Evolutionary conservation across 306 rosid genomes (phyloP), one percentile per base, ranked within the genome.

Genomic region (Cucumis melo): DNA sequence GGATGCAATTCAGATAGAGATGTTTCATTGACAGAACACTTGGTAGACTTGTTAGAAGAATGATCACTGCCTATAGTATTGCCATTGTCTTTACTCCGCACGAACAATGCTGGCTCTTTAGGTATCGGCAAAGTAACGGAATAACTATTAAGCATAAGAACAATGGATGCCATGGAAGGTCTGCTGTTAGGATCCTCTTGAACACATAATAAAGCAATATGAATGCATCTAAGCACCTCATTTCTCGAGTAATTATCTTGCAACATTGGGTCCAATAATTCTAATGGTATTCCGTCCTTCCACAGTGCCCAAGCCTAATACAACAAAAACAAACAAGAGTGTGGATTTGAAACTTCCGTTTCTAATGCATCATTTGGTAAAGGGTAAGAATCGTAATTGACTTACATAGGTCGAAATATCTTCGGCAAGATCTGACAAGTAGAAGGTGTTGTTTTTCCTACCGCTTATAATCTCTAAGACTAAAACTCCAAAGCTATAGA

Each of bases 181-280:
- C 88, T 81, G 0, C 67, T 27, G 3, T 27, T 60, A 6, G 79
- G 70, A 72, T 84, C 63, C 74, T 84, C 85, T 27, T 79, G 77
- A 24, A 84, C 83, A 55, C 87, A 78, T 12, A 84, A 23, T 23
- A 84, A 66, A 23, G 68, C 84, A 46, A 85, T 80, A 55, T 82
- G 80, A 12, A 85, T 70, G 50, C 88, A 82, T 75, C 82, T 60
- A 0, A 46, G 55, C 17, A 82, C 86, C 73, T 85, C 86, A 7
- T 71, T 71, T 72, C 38, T 80, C 2, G 77, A 67, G 24, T 68
- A 44, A 24, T 10, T 24, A 5, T 16, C 76, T 78, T 76, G 59
- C 17, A 85, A 10, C 29, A 8, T 24, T 3, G 73, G 73, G 21
- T 82, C 81, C 75, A 84, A 17, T 50, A 81, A 27, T 1, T 81